Evolutionary conservation across 1,284 basidiomycete genomes (phyloP).

Genomic region (Cutaneotrichosporon dermatis): DNA sequence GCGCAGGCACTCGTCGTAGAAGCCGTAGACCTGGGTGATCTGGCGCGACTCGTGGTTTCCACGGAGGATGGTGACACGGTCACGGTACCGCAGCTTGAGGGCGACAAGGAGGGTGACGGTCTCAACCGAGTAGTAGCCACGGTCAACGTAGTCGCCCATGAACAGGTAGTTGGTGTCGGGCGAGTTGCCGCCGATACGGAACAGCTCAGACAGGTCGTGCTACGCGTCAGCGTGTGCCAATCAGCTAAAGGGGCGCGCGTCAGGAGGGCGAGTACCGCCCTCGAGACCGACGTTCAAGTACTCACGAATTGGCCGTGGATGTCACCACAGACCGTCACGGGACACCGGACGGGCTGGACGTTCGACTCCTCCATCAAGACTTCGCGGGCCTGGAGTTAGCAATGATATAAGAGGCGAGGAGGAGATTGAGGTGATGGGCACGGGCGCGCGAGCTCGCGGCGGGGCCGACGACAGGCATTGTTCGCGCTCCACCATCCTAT

Average conservation of each 20-base stretch:
- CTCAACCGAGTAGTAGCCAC: slow-evolving; percentile 99
- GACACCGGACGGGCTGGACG: slow-evolving; percentile 95
- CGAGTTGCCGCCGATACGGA: slow-evolving; percentile 98
- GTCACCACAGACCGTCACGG: slow-evolving; percentile 94
- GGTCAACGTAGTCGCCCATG: slow-evolving; percentile 99
- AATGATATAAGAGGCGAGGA: neutral
- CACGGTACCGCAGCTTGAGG: slow-evolving; percentile 95
- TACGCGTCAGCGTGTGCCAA: slow-evolving; percentile 42
- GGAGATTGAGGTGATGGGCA: no score
- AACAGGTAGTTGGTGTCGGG: slow-evolving; percentile 99
- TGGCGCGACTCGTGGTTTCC: slow-evolving; percentile 99
- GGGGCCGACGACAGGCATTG: neutral
- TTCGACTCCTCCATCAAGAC: slow-evolving; percentile 97
- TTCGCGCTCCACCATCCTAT: no score
- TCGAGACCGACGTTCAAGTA: slow-evolving; percentile 29
- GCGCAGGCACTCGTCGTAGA: slow-evolving; percentile 98
- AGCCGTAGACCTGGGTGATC: slow-evolving; percentile 99
- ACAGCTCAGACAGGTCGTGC: slow-evolving; percentile 99
- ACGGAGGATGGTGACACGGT: slow-evolving; percentile 95
- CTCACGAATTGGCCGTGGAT: slow-evolving; percentile 99
- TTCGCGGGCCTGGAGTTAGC: slow-evolving; percentile 72
- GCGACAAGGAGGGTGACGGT: slow-evolving; percentile 98
- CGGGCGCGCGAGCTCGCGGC: neutral
- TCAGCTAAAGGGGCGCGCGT: no score
- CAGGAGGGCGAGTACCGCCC: no score